Base-by-base conservation (phyloP, 2,329 filamentous ascomycete genomes). In the Pseudogymnoascus sp. region DNA sequence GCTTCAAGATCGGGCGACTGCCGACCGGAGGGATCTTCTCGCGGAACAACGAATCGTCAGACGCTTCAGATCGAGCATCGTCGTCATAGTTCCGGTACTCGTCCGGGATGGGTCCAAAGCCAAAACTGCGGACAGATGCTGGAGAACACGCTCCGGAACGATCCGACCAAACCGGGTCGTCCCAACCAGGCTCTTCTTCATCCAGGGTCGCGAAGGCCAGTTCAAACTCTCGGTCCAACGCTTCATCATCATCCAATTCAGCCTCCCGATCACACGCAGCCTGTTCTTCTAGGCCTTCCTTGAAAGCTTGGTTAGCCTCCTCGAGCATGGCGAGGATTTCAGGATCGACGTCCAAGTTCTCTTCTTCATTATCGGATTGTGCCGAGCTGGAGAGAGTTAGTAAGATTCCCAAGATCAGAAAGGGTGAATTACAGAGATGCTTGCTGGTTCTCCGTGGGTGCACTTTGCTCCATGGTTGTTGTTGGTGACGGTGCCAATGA, bases 271-370 rank as follows among this genome's bases (percentile, higher is more conserved):
- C 6, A 12, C 5, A 56, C 1, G 50, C 50, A 22, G 7, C 50
- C n/a, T 56, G 50, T 56, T 56, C 50, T 8, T 19, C n/a, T 5
- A 56, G 26, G 26, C 50, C 50, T 4, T 56, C 26, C n/a, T 33
- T 12, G n/a, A 19, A 56, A 28, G 50, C 50, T 19, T 19, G 26
- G n/a, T 56, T 56, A 10, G 50, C 50, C n/a, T 56, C 50, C 11
- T 56, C 50, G 16, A 56, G 50, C 50, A 56, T 56, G 28, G 50
- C 28, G 50, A 56, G 50, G 28, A 56, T 33, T 56, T 56, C 50
- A 33, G 50, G 50, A 33, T 56, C 50, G n/a, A 56, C 14, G 10
- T 56, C 16, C n/a, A 10, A 12, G 10, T 56, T 7, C 10, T 56
- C 28, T 14, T 56, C 46, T 56, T 12, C 50, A 7, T 2, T 53